Base-by-base conservation (phyloP, 352 stramenopile species). In the Saprolegnia parasitica region DNA sequence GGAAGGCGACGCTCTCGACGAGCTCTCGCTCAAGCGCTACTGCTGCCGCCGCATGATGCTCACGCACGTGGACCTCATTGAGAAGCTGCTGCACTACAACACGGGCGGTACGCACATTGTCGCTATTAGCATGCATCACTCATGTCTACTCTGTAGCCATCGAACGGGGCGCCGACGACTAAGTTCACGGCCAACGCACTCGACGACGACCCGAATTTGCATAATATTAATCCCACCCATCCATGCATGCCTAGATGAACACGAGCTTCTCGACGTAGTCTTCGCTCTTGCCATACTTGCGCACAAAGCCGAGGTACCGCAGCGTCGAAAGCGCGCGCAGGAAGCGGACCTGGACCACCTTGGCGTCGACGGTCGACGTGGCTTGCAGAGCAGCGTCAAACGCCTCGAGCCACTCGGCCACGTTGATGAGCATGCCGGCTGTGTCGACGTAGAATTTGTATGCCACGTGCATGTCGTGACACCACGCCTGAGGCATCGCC, bases 11-110 rank as follows among this genome's bases (percentile, higher is more conserved):
- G 97, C 97, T 45, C 80, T 99, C 50, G 96, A 99, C 80, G 95
- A 99, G 81, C 83, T 99, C 35, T 97, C 96, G 60, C 87, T 99
- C 26, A 98, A 98, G 78, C 83, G 97, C 85, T 99, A 99, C 82
- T 99, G 97, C 88, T 99, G 97, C 81, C 86, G 97, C 67, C 88
- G 97, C 65, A 99, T 99, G 97, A 91, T 99, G 82, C 88, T 99
- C 66, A 99, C 96, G 49, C 97, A 99, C 82, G 97, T 99, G 24
- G 97, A 99, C 84, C 88, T 99, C 37, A 99, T 99, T 78, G 96
- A 99, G 83, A 99, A 99, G 82, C 87, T 99, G 58, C 87, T 99
- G 71, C 98, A 99, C 84, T 99, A 99, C 87, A 99, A 99, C 87
- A 98, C 87, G n/a, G 85, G 85, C 72, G 87, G 86, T 95, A 72